Evolutionary conservation across 306 rosid species (phyloP).

Genomic region (Nissolia schottii): DNA sequence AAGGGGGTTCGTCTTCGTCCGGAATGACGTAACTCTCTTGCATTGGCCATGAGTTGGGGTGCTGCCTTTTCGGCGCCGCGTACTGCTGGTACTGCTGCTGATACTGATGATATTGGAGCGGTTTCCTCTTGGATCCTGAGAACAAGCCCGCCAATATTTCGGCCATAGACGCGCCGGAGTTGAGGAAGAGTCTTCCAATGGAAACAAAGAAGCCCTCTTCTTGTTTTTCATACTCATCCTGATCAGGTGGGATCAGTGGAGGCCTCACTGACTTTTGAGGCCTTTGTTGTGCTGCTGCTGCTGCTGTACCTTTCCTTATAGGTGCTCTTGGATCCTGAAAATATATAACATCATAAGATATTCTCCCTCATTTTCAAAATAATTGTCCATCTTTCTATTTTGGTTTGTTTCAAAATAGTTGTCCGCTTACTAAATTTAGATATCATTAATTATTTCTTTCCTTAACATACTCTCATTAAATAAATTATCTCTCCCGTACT

Average conservation of each 20-base stretch:
- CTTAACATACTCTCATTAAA: no score
- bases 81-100: constrained; percentile 64
- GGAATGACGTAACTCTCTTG: constrained; percentile 95
- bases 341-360: background rate
- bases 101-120: constrained; percentile 49
- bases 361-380: background rate
- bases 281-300: constrained; percentile 54
- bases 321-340: constrained; percentile 55
- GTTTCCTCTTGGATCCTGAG: constrained; percentile 64
- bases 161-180: constrained; percentile 63
- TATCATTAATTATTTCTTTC: no score
- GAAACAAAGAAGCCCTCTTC: constrained; percentile 91
- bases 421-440: no score
- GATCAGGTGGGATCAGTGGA: constrained; percentile 73
- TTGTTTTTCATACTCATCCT: constrained; percentile 63
- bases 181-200: constrained; percentile 67
- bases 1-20: constrained; percentile 84
- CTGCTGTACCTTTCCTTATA: constrained; percentile 43
- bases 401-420: no score
- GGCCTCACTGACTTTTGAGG: constrained; percentile 70
- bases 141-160: constrained; percentile 61
- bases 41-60: constrained; percentile 66
- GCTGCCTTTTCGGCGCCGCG: constrained; percentile 28
- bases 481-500: no score
- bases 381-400: no score